A percentile compares a stretch with the other conserved stretches of the same genome.
Conservation (phyloP, 2,329 filamentous ascomycete species). For the Epichloe sp. region DNA sequence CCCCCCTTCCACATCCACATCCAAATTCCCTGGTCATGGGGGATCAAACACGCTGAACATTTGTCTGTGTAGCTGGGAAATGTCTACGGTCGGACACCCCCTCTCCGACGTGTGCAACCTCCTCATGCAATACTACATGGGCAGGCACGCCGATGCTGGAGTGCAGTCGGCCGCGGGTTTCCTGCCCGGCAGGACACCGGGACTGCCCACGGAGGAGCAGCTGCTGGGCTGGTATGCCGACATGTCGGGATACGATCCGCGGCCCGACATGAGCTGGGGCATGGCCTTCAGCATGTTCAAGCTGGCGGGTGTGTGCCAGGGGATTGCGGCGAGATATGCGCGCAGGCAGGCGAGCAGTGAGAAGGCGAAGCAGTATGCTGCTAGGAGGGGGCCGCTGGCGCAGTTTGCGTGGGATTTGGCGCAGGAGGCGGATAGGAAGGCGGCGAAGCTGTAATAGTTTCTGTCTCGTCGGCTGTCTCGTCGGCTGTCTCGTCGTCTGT, state of each 20-base stretch:
- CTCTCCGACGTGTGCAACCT: constrained; percentile 84
- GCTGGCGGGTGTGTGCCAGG: constrained; percentile 57
- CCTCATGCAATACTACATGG: constrained; percentile 27
- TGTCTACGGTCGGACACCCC: constrained; percentile 91
- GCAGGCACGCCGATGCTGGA: constrained; percentile 13
- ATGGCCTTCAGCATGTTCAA: constrained; percentile 50
- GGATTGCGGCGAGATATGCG: constrained; percentile 82
- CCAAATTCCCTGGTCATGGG: not conserved
- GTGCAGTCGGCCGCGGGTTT: constrained; percentile 35
- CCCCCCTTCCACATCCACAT: not conserved
- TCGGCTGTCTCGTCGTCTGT: not conserved
- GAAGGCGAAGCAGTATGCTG: constrained; percentile 60
- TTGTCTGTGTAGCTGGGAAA: constrained; percentile 59
- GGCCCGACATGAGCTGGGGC: constrained; percentile 45
- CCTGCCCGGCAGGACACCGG: constrained; percentile 47
- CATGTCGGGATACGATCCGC: constrained; percentile 57
- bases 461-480: not conserved
- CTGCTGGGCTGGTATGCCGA: constrained; percentile 29
- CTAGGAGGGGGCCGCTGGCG: constrained; percentile 57
- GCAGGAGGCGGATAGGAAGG: constrained; percentile 23
- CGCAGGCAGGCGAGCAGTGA: constrained; percentile 79
- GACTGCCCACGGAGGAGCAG: constrained; percentile 37
- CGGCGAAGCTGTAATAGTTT: constrained; percentile 16
- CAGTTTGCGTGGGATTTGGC: constrained; percentile 68
- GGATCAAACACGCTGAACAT: constrained; percentile 3